Conservation (phyloP, 2,329 filamentous ascomycete species). For the Penicillium sp. region DNA sequence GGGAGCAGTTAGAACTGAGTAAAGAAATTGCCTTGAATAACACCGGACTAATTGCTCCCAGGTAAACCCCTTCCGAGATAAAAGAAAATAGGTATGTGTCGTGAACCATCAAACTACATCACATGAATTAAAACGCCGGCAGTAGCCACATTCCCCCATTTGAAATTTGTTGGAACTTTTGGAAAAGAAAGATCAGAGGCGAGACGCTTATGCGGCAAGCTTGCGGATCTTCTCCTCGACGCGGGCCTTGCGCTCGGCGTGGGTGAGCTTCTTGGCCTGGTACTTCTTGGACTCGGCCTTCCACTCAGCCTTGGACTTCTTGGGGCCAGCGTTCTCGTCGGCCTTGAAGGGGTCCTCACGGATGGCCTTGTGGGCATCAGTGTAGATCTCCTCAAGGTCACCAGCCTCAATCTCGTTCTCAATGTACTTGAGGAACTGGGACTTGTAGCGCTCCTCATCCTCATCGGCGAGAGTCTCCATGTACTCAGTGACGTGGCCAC, state of each 20-base stretch:
- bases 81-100: constrained; percentile 30
- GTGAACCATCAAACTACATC: constrained; percentile 33
- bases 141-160: constrained; percentile 29
- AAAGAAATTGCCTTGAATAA: constrained; percentile 34
- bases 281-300: constrained; percentile 94
- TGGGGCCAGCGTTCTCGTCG: constrained; percentile 68
- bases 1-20: constrained; percentile 35
- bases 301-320: constrained; percentile 98
- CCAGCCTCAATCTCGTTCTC: constrained; percentile 97
- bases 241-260: constrained; percentile 78
- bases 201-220: constrained; percentile 54
- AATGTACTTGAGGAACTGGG: constrained; percentile 96
- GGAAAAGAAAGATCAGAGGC: constrained; percentile 24
- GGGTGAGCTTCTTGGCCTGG: constrained; percentile 73
- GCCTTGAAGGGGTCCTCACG: constrained; percentile 98
- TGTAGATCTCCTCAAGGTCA: constrained; percentile 94
- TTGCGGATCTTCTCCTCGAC: constrained; percentile 90
- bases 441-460: constrained; percentile 99
- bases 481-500: constrained; percentile 98
- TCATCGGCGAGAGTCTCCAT: constrained; percentile 99
- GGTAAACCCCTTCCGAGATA: constrained; percentile 14
- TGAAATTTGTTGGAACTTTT: constrained; percentile 27
- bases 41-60: constrained; percentile 35
- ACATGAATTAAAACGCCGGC: constrained; percentile 24
- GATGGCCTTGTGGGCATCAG: constrained; percentile 93